Percentiles rank a stretch among this genome's conserved stretches.
phyloP scores from a whole-genome alignment of 2,329 filamentous ascomycete species.

The Acarospora socialis region DNA sequence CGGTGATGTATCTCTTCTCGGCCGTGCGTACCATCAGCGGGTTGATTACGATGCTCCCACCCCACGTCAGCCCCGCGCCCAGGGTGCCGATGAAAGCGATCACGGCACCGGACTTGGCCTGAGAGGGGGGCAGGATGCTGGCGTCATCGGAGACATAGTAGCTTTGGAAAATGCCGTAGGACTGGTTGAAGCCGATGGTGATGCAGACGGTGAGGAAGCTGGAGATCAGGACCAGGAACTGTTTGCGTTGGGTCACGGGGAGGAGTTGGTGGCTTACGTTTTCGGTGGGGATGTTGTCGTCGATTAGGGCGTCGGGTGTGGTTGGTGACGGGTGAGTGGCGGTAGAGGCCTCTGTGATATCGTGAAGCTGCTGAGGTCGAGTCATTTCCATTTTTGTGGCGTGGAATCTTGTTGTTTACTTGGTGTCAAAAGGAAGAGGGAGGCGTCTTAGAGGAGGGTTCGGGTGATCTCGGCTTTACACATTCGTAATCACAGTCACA shows the following conservation, averaged over 20 bases:
- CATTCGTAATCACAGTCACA: no score
- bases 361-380: no score
- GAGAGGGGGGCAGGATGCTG: constrained; percentile 24
- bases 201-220: constrained; percentile 32
- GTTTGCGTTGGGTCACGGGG: constrained; percentile 27
- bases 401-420: no score
- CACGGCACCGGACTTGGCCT: constrained; percentile 26
- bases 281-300: no score
- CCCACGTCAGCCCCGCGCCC: constrained; percentile 36
- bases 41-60: constrained; percentile 35
- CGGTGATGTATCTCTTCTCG: constrained; percentile 26
- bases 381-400: no score
- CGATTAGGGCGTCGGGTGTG: no score
- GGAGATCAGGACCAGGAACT: constrained; percentile 29
- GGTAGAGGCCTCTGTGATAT: no score
- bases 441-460: no score
- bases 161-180: constrained; percentile 36
- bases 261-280: no score
- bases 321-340: no score
- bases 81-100: constrained; percentile 37
- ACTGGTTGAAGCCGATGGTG: constrained; percentile 37
- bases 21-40: constrained; percentile 32
- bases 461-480: no score
- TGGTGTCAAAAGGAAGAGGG: no score
- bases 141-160: constrained; percentile 32